These are phyloP conservation scores for Mallotus nudiflorus DNA, from an alignment of 345 rosid genomes.

Conservation along the genomic window DNA sequence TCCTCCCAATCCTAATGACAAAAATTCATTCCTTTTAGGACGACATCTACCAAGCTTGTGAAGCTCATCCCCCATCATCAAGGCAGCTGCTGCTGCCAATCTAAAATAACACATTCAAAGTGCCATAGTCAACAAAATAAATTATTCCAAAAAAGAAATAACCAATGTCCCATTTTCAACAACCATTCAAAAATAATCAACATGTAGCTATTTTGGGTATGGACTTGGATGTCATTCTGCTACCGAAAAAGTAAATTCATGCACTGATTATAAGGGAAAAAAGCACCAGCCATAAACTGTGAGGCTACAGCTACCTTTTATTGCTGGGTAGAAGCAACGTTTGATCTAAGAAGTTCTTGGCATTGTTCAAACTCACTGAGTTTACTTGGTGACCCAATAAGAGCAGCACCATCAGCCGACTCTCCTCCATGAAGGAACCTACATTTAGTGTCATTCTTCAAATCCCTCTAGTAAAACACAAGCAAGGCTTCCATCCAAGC, in stretches of 20 bases:
- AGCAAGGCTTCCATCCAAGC: slow-evolving; percentile 61
- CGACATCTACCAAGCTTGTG: slow-evolving; percentile 58
- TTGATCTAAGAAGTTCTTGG: slow-evolving; percentile 44
- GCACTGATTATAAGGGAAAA: slow-evolving; percentile 47
- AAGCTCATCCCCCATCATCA: slow-evolving; percentile 61
- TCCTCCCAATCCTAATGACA: slow-evolving; percentile 62
- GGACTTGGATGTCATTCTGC: slow-evolving; percentile 57
- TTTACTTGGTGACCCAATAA: slow-evolving; percentile 62
- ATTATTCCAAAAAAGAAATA: too few species aligned
- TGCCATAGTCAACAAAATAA: slow-evolving; percentile 8
- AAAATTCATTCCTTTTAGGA: slow-evolving; percentile 58
- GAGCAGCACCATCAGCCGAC: slow-evolving; percentile 28
- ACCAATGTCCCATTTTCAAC: not conserved
- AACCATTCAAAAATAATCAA: not conserved
- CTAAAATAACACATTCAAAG: slow-evolving; percentile 40
- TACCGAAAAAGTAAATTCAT: slow-evolving; percentile 54
- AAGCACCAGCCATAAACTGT: slow-evolving; percentile 24
- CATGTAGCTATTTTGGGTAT: not conserved
- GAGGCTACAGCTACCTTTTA: slow-evolving; percentile 53
- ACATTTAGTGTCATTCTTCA: slow-evolving; percentile 71
- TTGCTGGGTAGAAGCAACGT: slow-evolving; percentile 47
- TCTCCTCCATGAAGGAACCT: slow-evolving; percentile 53
- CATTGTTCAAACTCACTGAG: slow-evolving; percentile 38
- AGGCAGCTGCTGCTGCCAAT: slow-evolving; percentile 42
- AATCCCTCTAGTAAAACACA: slow-evolving; percentile 69